Evolutionary conservation across 257 asterid genomes (phyloP), one percentile per base, ranked within the genome.

Genomic region (Sherardia arvensis): DNA sequence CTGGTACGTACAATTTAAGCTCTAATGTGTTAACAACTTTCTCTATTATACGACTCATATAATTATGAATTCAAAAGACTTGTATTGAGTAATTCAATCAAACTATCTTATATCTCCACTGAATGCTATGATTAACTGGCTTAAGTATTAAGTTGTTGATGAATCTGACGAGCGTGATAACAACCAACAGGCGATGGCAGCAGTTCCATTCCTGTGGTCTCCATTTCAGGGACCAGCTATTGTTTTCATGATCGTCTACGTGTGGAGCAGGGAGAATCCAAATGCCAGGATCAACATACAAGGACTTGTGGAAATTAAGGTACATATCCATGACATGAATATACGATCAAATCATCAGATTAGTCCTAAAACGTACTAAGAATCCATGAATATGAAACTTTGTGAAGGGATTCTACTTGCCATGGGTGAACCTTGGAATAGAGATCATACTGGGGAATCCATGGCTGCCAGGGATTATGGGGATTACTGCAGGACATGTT

Each of bases 191-290:
- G 83, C 69, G 7, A 69, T 76, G 23, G 73, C 78, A 25, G 58
- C 20, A 8, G 59, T 83, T 62, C 88, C 86, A 34, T 76, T 71
- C 63, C 61, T 79, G 18, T 75, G 85, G 88, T 69, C 72, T 26
- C 74, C 78, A 33, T 76, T 80, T 65, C 67, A 74, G 22, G 88
- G 88, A 18, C 69, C 85, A 5, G 76, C 79, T 1, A 28, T 83
- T 53, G 80, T 83, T 61, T 76, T 51, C 55, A 62, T 80, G 81
- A 23, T 83, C 20, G 78, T 55, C 9, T 83, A 83, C 25, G 68
- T 78, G 9, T 83, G 88, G 88, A 72, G 76, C 10, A 76, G 88
- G 27, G 88, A 83, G 59, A 80, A 77, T 68, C 84, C 84, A 49
- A 78, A 78, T 73, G 78, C 77, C 23, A 83, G 85, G 38, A 40